Base-by-base conservation (phyloP, 148 eudicot genomes). In the Nepenthes mirabilis region DNA sequence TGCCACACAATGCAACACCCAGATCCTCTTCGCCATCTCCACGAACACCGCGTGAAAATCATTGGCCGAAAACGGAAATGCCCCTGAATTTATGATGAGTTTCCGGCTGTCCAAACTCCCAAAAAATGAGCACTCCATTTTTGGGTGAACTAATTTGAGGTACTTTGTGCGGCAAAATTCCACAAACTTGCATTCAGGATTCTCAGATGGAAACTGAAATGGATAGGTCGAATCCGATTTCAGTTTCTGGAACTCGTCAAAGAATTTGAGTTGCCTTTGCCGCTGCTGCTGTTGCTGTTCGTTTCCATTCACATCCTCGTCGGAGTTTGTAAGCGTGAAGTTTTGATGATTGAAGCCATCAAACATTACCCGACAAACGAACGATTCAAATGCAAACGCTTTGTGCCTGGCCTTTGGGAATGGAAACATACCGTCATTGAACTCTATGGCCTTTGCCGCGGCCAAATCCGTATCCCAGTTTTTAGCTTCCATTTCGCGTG, bases 91-190 rank as follows among this genome's bases (percentile, higher is more conserved):
- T 23, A 23, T 23, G 1, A 91, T 69, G 35, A 75, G 58, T 54
- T 88, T 85, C 43, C 98, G 74, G 69, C 85, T 96, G 58, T 79
- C 86, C 68, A 91, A 71, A 54, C 80, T 85, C 50, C 98, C 96
- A 7, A 79, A 83, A 45, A 91, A 82, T 0, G 96, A 88, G 35
- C 82, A 79, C 72, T 91, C 98, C 98, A 91, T 91, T 48, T 88
- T 88, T 2, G 94, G 98, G 66, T 91, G 96, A 34, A 88, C 75
- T 57, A 88, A 33, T 5, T 79, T 77, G 1, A 91, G 72, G 65
- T 91, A 91, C 72, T 85, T 91, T 3, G 63, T 62, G 40, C 81
- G 73, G 11, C 80, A 65, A 32, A 85, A 88, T 54, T 76, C 80
- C 65, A 75, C 86, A 62, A 91, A 83, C 2, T 51, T 57, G 40